Evolutionary conservation across 257 asterid genomes (phyloP), one percentile per base, ranked within the genome.

Genomic region (Paraleonurus japonicus): DNA sequence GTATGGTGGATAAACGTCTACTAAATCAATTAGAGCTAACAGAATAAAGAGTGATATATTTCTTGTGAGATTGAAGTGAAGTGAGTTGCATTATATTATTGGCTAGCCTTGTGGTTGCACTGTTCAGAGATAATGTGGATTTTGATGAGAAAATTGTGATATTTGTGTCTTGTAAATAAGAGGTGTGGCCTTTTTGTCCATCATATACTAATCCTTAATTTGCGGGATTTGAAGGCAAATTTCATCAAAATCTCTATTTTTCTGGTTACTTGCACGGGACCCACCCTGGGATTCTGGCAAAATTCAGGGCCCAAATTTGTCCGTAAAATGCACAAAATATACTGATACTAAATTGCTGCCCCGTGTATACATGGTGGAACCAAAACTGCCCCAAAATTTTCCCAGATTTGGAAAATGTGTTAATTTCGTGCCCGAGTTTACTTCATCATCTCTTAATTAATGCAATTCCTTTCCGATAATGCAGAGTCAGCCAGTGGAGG

Each of bases 401-500:
- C 15, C 15, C 62, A 0, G 20, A 54, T 62, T 15, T 22, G 37
- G 54, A n/a, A 24, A 2, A 41, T 26, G 16, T 23, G 19, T 27
- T 30, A 4, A 19, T 15, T 7, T 24, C 37, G 27, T 5, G 39
- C 51, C 22, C 7, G 15, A 35, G 13, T 61, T 30, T 17, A 17
- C 37, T 33, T 19, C 62, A 67, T 16, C 13, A 67, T 16, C 13
- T 19, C 35, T 66, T 54, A 41, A 16, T 66, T 60, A 41, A 23
- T 59, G 37, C 9, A 5, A 2, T 48, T 76, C 33, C 61, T 62
- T 76, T 61, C 75, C 48, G 41, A 45, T 24, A 27, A 27, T 76
- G 71, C 95, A 94, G 97, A 90, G 98, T 76, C 96, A 78, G 62
- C 98, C 97, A 0, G 98, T 94, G 45, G 98, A 94, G 81, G 96